Evolutionary conservation across 805 yeast species (phyloP).

Genomic region (Monosporozyma aerobia): DNA sequence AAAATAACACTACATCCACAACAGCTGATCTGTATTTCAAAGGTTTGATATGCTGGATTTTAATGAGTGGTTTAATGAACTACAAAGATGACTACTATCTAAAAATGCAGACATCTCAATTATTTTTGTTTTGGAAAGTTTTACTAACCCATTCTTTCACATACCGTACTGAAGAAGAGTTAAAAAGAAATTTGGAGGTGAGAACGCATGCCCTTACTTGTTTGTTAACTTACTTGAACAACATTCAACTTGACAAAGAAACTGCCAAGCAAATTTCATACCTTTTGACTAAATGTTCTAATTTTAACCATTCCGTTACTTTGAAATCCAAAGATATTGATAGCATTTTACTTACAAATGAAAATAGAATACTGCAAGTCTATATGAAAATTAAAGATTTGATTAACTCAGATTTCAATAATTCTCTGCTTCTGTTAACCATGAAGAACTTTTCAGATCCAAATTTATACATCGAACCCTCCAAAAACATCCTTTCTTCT

Average conservation of each 20-base stretch:
- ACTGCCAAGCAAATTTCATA: slow-evolving; percentile 39
- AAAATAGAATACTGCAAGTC: slow-evolving; percentile 38
- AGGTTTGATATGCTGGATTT: slow-evolving; percentile 48
- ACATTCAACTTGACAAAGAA: slow-evolving; percentile 33
- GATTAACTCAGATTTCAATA: slow-evolving; percentile 32
- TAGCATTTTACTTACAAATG: slow-evolving; percentile 30
- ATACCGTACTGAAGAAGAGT: slow-evolving; percentile 29
- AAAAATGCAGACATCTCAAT: slow-evolving; percentile 46
- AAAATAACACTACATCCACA: slow-evolving; percentile 29
- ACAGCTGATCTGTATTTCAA: slow-evolving; percentile 29
- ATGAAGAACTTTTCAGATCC: slow-evolving; percentile 39
- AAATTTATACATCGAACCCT: slow-evolving; percentile 24
- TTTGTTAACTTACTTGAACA: slow-evolving; percentile 42
- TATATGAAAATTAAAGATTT: slow-evolving; percentile 31
- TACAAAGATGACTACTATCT: slow-evolving; percentile 45
- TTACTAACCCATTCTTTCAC: slow-evolving; percentile 43
- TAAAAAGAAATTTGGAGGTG: slow-evolving; percentile 38
- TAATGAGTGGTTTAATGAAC: slow-evolving; percentile 55
- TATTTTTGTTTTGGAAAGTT: slow-evolving; percentile 56
- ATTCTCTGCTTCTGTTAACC: slow-evolving; percentile 33
- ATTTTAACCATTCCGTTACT: slow-evolving; percentile 26
- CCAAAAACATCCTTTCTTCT: slow-evolving; percentile 9
- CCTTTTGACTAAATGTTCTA: slow-evolving; percentile 37
- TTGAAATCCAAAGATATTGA: slow-evolving; percentile 24
- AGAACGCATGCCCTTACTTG: slow-evolving; percentile 53